Evolutionary conservation across 768 basidiomycete genomes (phyloP), one percentile per base, ranked within the genome.

Genomic region (Dentipellis fragilis): DNA sequence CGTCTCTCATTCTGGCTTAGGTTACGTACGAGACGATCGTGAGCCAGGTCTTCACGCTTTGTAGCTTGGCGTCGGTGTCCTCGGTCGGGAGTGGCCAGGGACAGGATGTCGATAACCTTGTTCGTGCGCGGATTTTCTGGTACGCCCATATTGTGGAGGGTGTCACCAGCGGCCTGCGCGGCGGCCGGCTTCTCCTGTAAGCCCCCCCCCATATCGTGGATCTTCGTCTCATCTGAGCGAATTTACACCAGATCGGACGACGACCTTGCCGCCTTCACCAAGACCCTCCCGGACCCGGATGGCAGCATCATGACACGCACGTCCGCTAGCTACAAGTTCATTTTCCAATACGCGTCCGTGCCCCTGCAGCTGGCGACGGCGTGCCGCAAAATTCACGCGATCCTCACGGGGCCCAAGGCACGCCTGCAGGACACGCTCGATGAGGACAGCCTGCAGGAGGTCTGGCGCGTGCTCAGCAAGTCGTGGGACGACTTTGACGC

Each of bases 131-230:
- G 34, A 76, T 94, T 35, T 94, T 91, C 67, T 95, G 91, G 89
- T 95, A 93, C 63, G 83, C 87, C 7, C 81, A 92, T 59, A 80
- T 87, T 22, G 84, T 89, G 57, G 93, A 95, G 69, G 89, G 90
- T 29, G 78, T 93, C 19, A 81, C 83, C 1, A 87, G 81, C 9
- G 93, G 86, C 19, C 75, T 94, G 56, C 78, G 84, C 51, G 93
- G 93, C n/a, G 86, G 90, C 2, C 84, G 90, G 39, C 75, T 95
- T 49, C 73, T 86, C 48, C 69, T 95, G 90, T 91, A 71, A 63
- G 89, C 60, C 10, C 42, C 10, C 42, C 36, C 54, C 40, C 29
- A 14, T 39, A 17, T 34, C 40, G 10, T 42, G 29, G 29, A 29
- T 17, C 45, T 52, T 29, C 6, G 29, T 29, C 29, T 29, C 29